These are phyloP conservation scores for Neurospora sp. DNA, from an alignment of 495 filamentous ascomycete genomes.

Conservation along the genomic window DNA sequence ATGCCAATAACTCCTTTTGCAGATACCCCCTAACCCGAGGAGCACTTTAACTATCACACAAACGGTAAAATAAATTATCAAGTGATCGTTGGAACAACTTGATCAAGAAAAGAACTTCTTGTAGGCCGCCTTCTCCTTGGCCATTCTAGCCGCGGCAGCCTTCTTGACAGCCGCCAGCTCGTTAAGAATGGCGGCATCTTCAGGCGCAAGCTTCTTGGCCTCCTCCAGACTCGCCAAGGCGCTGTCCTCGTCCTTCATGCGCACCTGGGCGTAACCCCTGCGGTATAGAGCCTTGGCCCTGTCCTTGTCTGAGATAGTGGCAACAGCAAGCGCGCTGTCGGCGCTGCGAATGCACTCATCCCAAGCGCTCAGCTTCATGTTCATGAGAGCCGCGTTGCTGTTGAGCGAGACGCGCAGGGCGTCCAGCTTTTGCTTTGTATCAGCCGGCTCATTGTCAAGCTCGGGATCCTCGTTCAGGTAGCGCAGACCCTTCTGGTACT, in stretches of 20 bases:
- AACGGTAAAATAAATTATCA: not conserved
- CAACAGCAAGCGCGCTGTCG: slow-evolving; percentile 59
- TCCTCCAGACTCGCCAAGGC: slow-evolving; percentile 69
- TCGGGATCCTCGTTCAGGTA: slow-evolving; percentile 86
- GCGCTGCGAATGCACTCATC: slow-evolving; percentile 60
- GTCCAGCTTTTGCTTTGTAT: slow-evolving; percentile 55
- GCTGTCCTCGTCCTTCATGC: slow-evolving; percentile 75
- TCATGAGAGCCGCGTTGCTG: slow-evolving; percentile 40
- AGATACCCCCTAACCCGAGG: not conserved
- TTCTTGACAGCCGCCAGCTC: slow-evolving; percentile 71
- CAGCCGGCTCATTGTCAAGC: slow-evolving; percentile 55
- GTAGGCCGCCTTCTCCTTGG: slow-evolving; percentile 83
- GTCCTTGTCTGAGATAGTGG: slow-evolving; percentile 59
- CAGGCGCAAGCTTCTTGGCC: slow-evolving; percentile 64
- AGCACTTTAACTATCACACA: not conserved
- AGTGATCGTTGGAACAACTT: not conserved
- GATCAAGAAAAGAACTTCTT: slow-evolving; percentile 67
- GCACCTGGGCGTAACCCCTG: slow-evolving; percentile 60
- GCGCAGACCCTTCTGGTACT: slow-evolving; percentile 96
- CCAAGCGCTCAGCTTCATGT: slow-evolving; percentile 67
- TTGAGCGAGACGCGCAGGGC: slow-evolving; percentile 43
- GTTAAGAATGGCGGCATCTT: slow-evolving; percentile 63
- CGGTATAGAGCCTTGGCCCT: slow-evolving; percentile 83
- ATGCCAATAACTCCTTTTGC: not conserved
- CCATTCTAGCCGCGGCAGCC: slow-evolving; percentile 55